Evolutionary conservation across 495 filamentous ascomycete species (phyloP), one percentile per base, ranked within the genome.

Genomic region (Hyaloscypha bicolor): DNA sequence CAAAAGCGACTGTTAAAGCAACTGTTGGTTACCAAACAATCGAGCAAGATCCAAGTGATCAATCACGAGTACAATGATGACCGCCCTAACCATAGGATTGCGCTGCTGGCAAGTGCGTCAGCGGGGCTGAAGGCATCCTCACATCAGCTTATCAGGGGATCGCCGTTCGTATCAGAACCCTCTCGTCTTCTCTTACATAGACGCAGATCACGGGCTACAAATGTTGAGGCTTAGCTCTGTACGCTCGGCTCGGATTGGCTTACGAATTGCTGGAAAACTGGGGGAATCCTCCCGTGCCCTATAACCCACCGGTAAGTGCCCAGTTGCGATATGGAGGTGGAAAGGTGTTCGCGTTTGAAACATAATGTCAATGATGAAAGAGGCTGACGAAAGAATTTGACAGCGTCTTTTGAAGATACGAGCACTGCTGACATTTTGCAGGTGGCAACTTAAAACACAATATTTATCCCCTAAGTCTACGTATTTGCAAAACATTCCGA

Each of bases 381-480:
- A 53, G 51, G 51, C 51, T 53, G 51, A 53, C 51, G 51, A 53
- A 53, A 16, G n/a, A 53, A 3, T n/a, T 53, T 53, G 6, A 25
- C 4, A 3, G 3, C 2, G 6, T 53, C 6, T 53, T n/a, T 16
- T 11, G 51, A n/a, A 53, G 1, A 53, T 53, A 53, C 51, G 51
- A 53, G 51, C 51, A 6, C 1, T 16, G 51, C 51, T 53, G 16
- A 53, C 16, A 11, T n/a, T 53, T 6, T 37, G 25, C 25, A 25
- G 25, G 25, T 37, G 6, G 35, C 12, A 37, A 37, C 35, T 12
- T 37, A 6, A 37, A 6, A 37, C 6, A 6, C 12, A 37, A 1
- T 12, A 12, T 12, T 37, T 1, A 6, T 37, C 6, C 35, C 12
- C 35, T 8, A 12, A 12, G 6, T 37, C 35, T 37, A 37, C 8